phyloP scores from a whole-genome alignment of 768 basidiomycete species.

The Rhodocollybia butyracea region DNA sequence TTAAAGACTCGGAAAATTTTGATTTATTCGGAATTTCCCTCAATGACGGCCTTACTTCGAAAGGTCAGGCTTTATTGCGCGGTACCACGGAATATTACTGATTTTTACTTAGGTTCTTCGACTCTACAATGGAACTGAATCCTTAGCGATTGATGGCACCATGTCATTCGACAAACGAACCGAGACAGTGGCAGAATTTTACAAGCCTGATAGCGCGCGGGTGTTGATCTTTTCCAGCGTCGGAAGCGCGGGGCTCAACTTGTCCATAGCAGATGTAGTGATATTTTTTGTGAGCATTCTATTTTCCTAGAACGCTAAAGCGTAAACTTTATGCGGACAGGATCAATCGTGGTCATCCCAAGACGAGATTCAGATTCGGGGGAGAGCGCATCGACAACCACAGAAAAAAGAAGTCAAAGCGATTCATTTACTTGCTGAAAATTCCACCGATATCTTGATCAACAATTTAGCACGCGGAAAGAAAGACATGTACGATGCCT shows the following conservation, averaged over 20 bases:
- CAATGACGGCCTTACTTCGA: constrained; percentile 13
- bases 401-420: constrained; percentile 10
- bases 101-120: neutral
- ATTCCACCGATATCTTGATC: constrained; percentile 15
- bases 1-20: neutral
- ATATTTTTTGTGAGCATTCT: constrained; percentile 22
- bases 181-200: constrained; percentile 13
- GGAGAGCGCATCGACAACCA: constrained; percentile 14
- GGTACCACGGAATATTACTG: neutral
- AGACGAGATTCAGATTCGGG: constrained; percentile 13
- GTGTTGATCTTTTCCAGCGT: constrained; percentile 22
- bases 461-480: constrained; percentile 10
- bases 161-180: constrained; percentile 9
- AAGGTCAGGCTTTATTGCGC: constrained; percentile 11
- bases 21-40: constrained; percentile 17
- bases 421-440: constrained; percentile 10
- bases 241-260: constrained; percentile 20
- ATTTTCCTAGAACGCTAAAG: neutral
- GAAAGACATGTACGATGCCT: constrained; percentile 13
- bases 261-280: constrained; percentile 16
- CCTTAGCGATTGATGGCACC: constrained; percentile 14
- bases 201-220: constrained; percentile 2
- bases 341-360: constrained; percentile 17
- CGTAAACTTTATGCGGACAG: constrained; percentile 1
- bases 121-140: neutral